Conservation (phyloP, 2,329 filamentous ascomycete species). For the Emmonsiellopsis sp. region DNA sequence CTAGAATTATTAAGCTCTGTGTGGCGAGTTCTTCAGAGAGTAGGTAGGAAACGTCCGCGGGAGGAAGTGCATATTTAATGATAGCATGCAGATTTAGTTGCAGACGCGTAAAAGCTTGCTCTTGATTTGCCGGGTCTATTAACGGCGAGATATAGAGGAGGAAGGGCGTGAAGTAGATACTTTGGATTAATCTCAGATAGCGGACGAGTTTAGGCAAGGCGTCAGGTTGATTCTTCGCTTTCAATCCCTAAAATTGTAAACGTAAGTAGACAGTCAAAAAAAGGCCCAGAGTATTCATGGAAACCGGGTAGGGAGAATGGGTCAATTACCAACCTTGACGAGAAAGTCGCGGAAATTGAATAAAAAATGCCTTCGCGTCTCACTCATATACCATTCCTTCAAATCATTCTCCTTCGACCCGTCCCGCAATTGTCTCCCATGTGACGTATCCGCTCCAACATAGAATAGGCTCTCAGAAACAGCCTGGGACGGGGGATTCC, state of each 20-base stretch:
- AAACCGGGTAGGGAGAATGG: neutral
- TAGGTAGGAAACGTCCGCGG: conserved; percentile 31
- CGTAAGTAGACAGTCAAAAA: neutral
- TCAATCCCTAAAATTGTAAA: conserved; percentile 16
- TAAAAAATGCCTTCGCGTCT: conserved; percentile 34
- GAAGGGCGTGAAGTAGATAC: conserved; percentile 28
- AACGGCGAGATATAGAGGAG: conserved; percentile 24
- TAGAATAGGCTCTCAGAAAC: conserved; percentile 25
- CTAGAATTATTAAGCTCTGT: conserved; percentile 34
- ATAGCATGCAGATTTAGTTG: conserved; percentile 37
- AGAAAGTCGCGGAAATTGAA: conserved; percentile 26
- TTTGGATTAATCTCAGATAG: conserved; percentile 26
- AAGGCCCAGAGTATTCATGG: neutral
- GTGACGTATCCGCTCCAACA: conserved; percentile 17
- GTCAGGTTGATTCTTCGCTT: conserved; percentile 14
- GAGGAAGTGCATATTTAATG: conserved; percentile 38
- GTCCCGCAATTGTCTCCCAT: conserved; percentile 9
- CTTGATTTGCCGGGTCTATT: conserved; percentile 18
- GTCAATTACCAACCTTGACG: conserved; percentile 18
- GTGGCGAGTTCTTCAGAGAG: conserved; percentile 37
- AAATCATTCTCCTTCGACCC: conserved; percentile 20
- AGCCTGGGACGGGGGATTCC: conserved; percentile 20
- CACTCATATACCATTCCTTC: conserved; percentile 34
- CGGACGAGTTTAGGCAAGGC: conserved; percentile 23
- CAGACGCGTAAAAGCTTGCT: conserved; percentile 26